Evolutionary conservation across 139 green algal genomes (phyloP).

Genomic region (Haematococcus lacustris): DNA sequence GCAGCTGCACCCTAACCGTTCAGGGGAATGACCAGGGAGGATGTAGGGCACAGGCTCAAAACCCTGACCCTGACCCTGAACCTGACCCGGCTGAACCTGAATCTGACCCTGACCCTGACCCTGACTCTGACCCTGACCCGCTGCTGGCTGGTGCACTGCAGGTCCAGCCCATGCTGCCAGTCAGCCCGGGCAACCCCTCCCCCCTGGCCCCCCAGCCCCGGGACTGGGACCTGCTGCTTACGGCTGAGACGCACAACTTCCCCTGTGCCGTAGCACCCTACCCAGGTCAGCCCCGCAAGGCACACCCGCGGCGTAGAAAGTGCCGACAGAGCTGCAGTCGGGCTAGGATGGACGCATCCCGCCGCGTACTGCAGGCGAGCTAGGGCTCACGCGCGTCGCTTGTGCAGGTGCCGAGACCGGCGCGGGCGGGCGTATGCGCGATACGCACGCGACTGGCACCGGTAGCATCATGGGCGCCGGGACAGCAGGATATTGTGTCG

Average conservation of each 20-base stretch:
- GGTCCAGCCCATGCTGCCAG: constrained; percentile 74
- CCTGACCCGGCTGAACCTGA: too few relatives aligned
- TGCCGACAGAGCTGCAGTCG: not conserved
- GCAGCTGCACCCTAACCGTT: too few relatives aligned
- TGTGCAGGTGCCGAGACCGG: constrained; percentile 88
- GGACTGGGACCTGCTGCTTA: constrained; percentile 97
- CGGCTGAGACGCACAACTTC: constrained; percentile 99
- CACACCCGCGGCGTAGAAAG: not conserved
- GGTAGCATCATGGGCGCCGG: constrained; percentile 91
- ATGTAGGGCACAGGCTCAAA: too few relatives aligned
- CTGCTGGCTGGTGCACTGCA: too few relatives aligned
- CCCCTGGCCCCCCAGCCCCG: constrained; percentile 55
- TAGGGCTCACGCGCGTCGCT: not conserved
- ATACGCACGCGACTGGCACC: constrained; percentile 96
- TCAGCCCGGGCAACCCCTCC: constrained; percentile 56
- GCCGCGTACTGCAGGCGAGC: not conserved
- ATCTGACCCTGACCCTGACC: too few relatives aligned
- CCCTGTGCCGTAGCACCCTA: constrained; percentile 92
- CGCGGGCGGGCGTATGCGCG: constrained; percentile 90
- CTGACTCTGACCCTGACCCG: too few relatives aligned
- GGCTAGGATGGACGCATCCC: not conserved
- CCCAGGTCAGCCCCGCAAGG: constrained; percentile 43
- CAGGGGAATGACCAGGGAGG: too few relatives aligned
- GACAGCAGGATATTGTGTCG: constrained; percentile 94
- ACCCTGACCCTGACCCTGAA: too few relatives aligned